Evolutionary conservation across 2,329 filamentous ascomycete species (phyloP).

Genomic region (Clarireedia hainanense): DNA sequence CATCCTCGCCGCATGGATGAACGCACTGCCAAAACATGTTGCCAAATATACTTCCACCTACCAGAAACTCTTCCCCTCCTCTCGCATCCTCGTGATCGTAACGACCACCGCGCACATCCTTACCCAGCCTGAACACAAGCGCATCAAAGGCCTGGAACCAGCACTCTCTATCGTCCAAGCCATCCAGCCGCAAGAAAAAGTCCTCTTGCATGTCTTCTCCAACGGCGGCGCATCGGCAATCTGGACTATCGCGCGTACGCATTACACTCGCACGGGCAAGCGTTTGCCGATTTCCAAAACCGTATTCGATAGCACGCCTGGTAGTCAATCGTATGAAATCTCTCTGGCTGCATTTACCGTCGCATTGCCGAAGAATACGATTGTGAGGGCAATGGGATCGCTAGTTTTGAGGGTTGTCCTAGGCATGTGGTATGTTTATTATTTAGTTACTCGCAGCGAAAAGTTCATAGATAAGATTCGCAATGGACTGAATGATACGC

Average conservation of each 20-base stretch:
- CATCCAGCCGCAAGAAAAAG: background rate
- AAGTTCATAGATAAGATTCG: background rate
- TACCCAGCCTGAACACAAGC: background rate
- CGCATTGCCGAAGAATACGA: background rate
- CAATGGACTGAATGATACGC: background rate
- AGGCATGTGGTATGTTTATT: background rate
- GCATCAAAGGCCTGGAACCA: background rate
- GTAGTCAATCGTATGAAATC: background rate
- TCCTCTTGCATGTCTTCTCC: background rate
- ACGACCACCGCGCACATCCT: background rate
- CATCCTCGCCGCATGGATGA: background rate
- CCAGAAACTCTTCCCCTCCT: background rate
- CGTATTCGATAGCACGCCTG: background rate
- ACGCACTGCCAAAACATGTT: background rate
- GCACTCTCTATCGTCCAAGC: background rate
- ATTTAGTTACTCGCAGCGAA: background rate
- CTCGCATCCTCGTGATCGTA: background rate
- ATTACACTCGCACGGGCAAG: background rate
- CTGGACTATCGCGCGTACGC: background rate
- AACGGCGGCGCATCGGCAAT: background rate
- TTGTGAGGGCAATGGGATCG: background rate
- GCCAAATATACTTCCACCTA: background rate
- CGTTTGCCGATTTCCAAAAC: background rate
- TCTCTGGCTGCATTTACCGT: background rate
- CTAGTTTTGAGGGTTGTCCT: background rate